A percentile compares a stretch with the other conserved stretches of the same genome.
Conservation (phyloP, 176 grass and related monocot species). For the Hsuehochloa calcarea region DNA sequence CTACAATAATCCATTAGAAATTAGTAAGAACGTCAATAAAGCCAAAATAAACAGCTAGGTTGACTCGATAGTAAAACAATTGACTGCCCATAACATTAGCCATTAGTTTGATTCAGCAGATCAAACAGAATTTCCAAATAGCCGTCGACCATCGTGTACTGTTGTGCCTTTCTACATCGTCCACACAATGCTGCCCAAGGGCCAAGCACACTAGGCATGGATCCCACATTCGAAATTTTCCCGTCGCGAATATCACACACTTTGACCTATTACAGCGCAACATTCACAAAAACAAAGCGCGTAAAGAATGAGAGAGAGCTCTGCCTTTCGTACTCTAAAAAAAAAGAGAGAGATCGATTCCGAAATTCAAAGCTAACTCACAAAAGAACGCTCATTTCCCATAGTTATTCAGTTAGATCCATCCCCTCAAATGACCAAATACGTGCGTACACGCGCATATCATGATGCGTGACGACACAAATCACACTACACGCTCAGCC, state of each 20-base stretch:
- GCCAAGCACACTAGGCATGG: neutral
- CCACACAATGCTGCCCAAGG: neutral
- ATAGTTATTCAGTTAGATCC: conserved; percentile 34
- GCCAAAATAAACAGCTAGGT: neutral
- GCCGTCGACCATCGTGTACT: neutral
- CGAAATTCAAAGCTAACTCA: conserved; percentile 13
- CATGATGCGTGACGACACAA: neutral
- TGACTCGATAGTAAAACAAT: conserved; percentile 11
- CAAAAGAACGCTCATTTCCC: neutral
- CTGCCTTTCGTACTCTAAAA: neutral
- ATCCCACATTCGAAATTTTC: conserved; percentile 25
- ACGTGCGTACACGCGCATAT: conserved; percentile 2
- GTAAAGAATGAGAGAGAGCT: neutral
- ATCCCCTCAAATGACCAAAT: conserved; percentile 16
- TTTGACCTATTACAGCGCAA: neutral
- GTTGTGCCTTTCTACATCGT: neutral
- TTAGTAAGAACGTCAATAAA: neutral
- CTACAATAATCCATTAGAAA: conserved; percentile 1
- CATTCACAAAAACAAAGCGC: neutral
- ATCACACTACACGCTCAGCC: neutral
- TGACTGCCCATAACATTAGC: conserved; percentile 1
- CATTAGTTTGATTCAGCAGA: conserved; percentile 13
- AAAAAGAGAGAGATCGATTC: neutral
- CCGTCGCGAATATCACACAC: neutral
- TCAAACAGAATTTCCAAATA: conserved; percentile 2